Base-by-base conservation (phyloP, 768 basidiomycete species). In the Kwoniella sp. region DNA sequence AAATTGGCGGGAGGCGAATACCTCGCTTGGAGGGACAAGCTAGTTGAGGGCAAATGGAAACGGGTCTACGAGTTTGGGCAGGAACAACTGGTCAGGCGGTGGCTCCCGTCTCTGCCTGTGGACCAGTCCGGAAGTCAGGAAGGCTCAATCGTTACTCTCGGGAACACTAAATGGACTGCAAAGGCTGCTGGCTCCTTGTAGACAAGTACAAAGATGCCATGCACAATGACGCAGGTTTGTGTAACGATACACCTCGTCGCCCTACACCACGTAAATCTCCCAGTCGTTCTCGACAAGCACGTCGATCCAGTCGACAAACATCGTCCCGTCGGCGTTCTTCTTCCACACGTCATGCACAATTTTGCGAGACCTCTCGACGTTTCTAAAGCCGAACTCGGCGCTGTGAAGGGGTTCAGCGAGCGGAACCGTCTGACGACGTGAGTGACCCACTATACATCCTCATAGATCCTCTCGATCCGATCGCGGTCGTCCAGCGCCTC, bases 261-360 rank as follows among this genome's bases (percentile, higher is more conserved):
- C 15, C 20, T 43, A 69, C 15, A 60, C 67, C 26, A 69, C 29
- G 25, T 53, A 61, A 27, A 69, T 44, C 46, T 69, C 64, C 67
- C 67, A 69, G 33, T 63, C 61, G 19, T 42, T 63, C 34, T 69
- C 67, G 9, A 34, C 53, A 7, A 69, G 22, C 5, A 69, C 48
- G 31, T 65, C 67, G 10, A 69, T 44, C 67, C 67, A 69, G 47
- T 69, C 64, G n/a, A 69, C 57, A 28, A 52, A 55, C 9, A 56
- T 28, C 20, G 34, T 39, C 12, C 64, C 67, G 20, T 43, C 56
- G 11, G 50, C 27, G 19, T 65, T 65, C 37, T 50, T 23, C 29
- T 26, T 28, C 67, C 67, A 69, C 22, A 65, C 54, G n/a, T 65
- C 59, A 12, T 61, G 34, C 2, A 63, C 59, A 22, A 69, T 57